These are phyloP conservation scores for Rosellinia necatrix DNA, from an alignment of 2,329 filamentous ascomycete species.

Conservation along the genomic window DNA sequence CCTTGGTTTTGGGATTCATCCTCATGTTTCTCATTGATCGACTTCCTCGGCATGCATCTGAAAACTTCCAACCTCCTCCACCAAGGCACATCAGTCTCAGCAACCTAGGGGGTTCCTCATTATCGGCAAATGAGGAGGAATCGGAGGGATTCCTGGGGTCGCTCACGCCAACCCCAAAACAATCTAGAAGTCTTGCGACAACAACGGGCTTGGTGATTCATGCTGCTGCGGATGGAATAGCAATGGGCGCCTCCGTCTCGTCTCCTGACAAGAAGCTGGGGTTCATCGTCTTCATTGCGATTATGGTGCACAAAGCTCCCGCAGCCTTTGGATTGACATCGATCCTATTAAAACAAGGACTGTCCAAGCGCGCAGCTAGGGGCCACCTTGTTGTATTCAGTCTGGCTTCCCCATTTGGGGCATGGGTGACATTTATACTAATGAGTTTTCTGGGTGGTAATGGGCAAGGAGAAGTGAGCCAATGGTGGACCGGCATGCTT, in stretches of 20 bases:
- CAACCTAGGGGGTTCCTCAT: slow-evolving; percentile 65
- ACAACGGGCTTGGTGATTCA: slow-evolving; percentile 96
- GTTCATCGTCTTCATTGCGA: slow-evolving; percentile 91
- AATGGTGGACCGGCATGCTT: slow-evolving; percentile 91
- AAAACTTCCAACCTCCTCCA: slow-evolving; percentile 66
- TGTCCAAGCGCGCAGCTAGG: slow-evolving; percentile 83
- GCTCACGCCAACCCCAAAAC: slow-evolving; percentile 60
- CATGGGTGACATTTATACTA: slow-evolving; percentile 79
- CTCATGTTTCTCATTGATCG: slow-evolving; percentile 97
- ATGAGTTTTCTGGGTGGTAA: slow-evolving; percentile 74
- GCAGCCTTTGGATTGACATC: slow-evolving; percentile 94
- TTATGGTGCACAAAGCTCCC: slow-evolving; percentile 97
- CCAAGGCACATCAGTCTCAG: slow-evolving; percentile 89
- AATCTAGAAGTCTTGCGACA: slow-evolving; percentile 72
- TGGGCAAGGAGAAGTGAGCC: slow-evolving; percentile 63
- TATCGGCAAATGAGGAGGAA: slow-evolving; percentile 57
- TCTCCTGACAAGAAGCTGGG: slow-evolving; percentile 75
- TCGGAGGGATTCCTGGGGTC: slow-evolving; percentile 64
- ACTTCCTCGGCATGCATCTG: slow-evolving; percentile 72
- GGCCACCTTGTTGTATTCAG: slow-evolving; percentile 91
- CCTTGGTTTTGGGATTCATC: slow-evolving; percentile 85
- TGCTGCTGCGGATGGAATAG: slow-evolving; percentile 91
- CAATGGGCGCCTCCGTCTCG: slow-evolving; percentile 87
- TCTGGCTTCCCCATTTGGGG: slow-evolving; percentile 84
- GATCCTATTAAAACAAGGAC: slow-evolving; percentile 84